These are phyloP conservation scores for Yamadazyma insecticola DNA, from an alignment of 805 yeast species.

Conservation along the genomic window DNA sequence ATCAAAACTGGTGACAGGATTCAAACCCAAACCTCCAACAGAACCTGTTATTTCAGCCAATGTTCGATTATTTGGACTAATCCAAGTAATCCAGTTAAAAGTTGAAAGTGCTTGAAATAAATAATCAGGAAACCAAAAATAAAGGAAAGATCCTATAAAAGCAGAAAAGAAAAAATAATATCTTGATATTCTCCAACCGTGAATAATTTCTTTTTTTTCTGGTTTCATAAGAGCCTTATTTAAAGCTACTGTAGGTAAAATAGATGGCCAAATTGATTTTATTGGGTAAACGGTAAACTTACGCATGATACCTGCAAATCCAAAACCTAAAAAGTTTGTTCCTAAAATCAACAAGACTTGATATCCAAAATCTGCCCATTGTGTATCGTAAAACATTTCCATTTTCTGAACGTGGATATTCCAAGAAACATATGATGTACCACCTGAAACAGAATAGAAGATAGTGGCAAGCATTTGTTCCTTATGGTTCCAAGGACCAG, in stretches of 20 bases:
- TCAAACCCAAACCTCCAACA: constrained; percentile 44
- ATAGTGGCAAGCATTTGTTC: constrained; percentile 64
- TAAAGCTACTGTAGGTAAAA: constrained; percentile 25
- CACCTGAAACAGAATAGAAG: constrained; percentile 29
- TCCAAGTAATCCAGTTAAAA: constrained; percentile 59
- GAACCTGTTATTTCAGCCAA: constrained; percentile 49
- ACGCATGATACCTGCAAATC: constrained; percentile 25
- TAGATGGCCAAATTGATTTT: constrained; percentile 22
- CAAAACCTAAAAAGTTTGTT: constrained; percentile 24
- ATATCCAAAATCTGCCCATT: constrained; percentile 24
- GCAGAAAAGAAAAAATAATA: constrained; percentile 17
- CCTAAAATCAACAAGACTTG: constrained; percentile 18
- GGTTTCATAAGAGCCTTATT: constrained; percentile 22
- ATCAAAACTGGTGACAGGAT: constrained; percentile 52
- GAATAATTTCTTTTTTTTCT: constrained; percentile 20
- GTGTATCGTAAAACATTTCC: constrained; percentile 15
- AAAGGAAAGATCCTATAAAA: constrained; percentile 27
- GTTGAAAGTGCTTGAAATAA: constrained; percentile 37
- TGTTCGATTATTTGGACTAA: constrained; percentile 44
- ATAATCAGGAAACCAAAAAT: constrained; percentile 44
- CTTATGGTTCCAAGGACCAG: constrained; percentile 47
- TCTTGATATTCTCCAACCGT: constrained; percentile 27
- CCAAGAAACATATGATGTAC: constrained; percentile 20
- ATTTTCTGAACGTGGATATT: constrained; percentile 23
- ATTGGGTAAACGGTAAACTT: constrained; percentile 22